Conservation (phyloP, 768 basidiomycete species). For the Kwoniella pini region DNA sequence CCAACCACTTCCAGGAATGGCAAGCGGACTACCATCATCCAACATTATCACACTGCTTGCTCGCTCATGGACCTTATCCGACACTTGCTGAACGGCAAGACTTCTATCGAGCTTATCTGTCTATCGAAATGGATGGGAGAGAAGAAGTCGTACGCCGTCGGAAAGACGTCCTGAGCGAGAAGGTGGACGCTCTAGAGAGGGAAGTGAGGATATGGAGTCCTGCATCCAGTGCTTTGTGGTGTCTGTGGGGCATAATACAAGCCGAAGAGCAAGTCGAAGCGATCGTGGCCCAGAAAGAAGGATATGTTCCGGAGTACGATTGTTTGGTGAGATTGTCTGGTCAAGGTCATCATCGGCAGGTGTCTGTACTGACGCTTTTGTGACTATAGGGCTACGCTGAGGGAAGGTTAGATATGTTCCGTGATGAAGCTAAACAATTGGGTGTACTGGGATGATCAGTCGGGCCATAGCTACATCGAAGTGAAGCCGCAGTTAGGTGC, state of each 20-base stretch:
- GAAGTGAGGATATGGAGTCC: slow-evolving; percentile 88
- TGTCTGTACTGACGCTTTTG: neutral
- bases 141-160: slow-evolving; percentile 33
- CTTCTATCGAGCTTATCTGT: slow-evolving; percentile 83
- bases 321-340: slow-evolving; percentile 61
- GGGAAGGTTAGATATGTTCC: slow-evolving; percentile 56
- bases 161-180: slow-evolving; percentile 56
- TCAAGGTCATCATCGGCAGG: neutral
- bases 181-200: slow-evolving; percentile 66
- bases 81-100: slow-evolving; percentile 69
- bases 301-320: slow-evolving; percentile 72
- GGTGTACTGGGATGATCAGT: slow-evolving; percentile 30
- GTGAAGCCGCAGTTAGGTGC: no score
- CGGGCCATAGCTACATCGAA: neutral
- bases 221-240: slow-evolving; percentile 88
- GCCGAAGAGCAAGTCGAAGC: slow-evolving; percentile 60
- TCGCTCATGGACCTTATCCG: slow-evolving; percentile 66
- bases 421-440: slow-evolving; percentile 53
- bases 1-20: slow-evolving; percentile 98
- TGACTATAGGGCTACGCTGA: slow-evolving; percentile 64
- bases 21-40: slow-evolving; percentile 79
- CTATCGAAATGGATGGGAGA: slow-evolving; percentile 49
- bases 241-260: slow-evolving; percentile 91
- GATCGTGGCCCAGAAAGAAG: slow-evolving; percentile 41
- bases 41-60: slow-evolving; percentile 55